Percentiles rank a stretch among this genome's conserved stretches.
Evolutionary conservation across 1,284 basidiomycete species (phyloP).

Genomic region (Boletellus sp.): DNA sequence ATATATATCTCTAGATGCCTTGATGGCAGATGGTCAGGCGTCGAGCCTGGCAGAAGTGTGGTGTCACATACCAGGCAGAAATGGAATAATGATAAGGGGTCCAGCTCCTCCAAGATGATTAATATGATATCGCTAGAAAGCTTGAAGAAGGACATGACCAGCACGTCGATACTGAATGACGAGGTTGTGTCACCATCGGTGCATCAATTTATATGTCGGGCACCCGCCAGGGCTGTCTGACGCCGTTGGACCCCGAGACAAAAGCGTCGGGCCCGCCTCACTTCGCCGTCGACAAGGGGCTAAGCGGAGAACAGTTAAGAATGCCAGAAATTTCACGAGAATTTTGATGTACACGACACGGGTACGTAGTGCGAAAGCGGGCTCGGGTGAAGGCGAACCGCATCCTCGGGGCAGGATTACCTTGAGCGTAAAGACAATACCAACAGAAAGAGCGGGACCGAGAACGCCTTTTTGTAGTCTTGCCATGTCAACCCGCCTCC

Average conservation of each 20-base stretch:
- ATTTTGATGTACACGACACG: conserved; percentile 25
- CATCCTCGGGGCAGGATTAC: conserved; percentile 20
- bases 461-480: conserved; percentile 40
- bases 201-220: conserved; percentile 32
- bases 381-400: conserved; percentile 18
- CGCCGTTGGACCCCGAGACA: conserved; percentile 29
- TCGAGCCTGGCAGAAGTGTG: not conserved
- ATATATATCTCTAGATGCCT: conserved; percentile 48
- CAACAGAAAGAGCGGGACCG: conserved; percentile 39
- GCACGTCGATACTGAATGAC: conserved; percentile 30
- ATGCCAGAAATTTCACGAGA: conserved; percentile 28
- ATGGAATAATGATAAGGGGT: conserved; percentile 49
- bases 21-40: conserved; percentile 3
- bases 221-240: conserved; percentile 20
- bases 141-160: conserved; percentile 41
- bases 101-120: conserved; percentile 49
- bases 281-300: conserved; percentile 28
- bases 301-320: conserved; percentile 32
- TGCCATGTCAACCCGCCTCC: conserved; percentile 58
- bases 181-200: conserved; percentile 7
- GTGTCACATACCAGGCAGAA: conserved; percentile 44
- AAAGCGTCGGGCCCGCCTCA: conserved; percentile 34
- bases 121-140: conserved; percentile 54
- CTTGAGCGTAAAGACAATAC: conserved; percentile 43
- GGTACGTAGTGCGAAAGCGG: conserved; percentile 26